These are phyloP conservation scores for Phytophthora nicotianae DNA, from an alignment of 352 stramenopile genomes.

Conservation along the genomic window DNA sequence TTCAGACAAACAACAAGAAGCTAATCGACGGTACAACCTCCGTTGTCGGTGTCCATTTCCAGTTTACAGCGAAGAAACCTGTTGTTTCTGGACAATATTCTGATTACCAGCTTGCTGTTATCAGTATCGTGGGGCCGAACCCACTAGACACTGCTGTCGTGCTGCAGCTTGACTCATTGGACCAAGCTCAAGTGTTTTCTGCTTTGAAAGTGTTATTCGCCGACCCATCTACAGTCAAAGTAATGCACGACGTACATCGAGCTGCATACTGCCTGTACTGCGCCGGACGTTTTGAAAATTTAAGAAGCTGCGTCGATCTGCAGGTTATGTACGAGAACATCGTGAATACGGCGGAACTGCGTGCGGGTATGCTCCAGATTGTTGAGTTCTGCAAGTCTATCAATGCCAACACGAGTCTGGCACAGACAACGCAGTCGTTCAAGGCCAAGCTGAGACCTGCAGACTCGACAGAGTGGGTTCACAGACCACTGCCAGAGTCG, in stretches of 20 bases:
- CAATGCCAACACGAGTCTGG: neutral
- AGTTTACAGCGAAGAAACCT: constrained; percentile 2
- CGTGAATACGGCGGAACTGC: neutral
- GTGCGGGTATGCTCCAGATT: constrained; percentile 28
- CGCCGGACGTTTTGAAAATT: neutral
- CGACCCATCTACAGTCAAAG: constrained; percentile 19
- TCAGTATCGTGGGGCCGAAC: neutral
- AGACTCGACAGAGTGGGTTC: neutral
- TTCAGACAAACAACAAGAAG: too few species aligned
- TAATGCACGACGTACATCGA: constrained; percentile 18
- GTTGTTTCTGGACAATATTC: neutral
- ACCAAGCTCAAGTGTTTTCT: neutral
- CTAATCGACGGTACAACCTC: neutral
- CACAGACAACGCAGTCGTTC: constrained; percentile 19
- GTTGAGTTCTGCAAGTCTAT: neutral
- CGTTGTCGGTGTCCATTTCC: constrained; percentile 14
- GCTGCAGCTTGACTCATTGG: constrained; percentile 11
- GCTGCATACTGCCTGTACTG: constrained; percentile 8
- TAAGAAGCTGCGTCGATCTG: constrained; percentile 26
- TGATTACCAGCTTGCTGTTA: constrained; percentile 2
- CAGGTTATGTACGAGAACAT: constrained; percentile 35
- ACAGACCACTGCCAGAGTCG: neutral
- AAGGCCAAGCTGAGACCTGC: constrained; percentile 4
- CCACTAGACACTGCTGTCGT: constrained; percentile 8
- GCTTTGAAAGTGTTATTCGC: constrained; percentile 9